A percentile compares a stretch with the other conserved stretches of the same genome.
Evolutionary conservation across 495 filamentous ascomycete species (phyloP).

Genomic region (Tricharina praecox): DNA sequence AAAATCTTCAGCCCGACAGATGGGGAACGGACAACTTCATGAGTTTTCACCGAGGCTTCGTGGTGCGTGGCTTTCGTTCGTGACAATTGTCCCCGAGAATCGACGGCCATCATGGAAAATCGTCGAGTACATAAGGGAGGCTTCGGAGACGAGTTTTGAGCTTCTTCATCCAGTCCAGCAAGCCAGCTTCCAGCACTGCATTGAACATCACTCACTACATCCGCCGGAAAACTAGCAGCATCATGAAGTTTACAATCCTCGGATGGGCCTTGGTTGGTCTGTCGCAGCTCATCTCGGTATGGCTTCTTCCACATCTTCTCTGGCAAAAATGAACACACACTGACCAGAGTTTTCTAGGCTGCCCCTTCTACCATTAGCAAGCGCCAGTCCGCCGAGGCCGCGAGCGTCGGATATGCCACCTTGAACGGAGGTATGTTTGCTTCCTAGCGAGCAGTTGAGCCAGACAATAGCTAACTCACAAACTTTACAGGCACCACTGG

Average conservation of each 20-base stretch:
- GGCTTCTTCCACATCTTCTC: background rate
- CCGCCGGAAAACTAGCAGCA: background rate
- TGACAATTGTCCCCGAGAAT: slow-evolving; percentile 1
- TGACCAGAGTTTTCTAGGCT: background rate
- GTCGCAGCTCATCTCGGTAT: slow-evolving; percentile 10
- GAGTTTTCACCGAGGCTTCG: no score
- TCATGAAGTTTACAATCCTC: slow-evolving; percentile 14
- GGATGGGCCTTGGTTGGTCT: slow-evolving; percentile 9
- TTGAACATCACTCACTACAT: background rate
- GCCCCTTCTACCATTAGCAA: slow-evolving; percentile 10
- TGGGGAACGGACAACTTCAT: no score
- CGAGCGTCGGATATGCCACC: slow-evolving; percentile 28
- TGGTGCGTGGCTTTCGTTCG: no score
- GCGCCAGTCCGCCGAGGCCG: slow-evolving; percentile 27
- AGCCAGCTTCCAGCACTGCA: background rate
- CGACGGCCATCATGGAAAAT: no score
- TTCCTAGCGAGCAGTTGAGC: background rate
- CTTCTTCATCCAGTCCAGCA: background rate
- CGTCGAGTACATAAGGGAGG: background rate
- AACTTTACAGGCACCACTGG: slow-evolving; percentile 30
- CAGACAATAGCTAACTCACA: background rate
- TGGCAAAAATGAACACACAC: no score
- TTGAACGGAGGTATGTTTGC: slow-evolving; percentile 21
- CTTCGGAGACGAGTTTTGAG: background rate
- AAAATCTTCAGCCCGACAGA: no score